phyloP scores from a whole-genome alignment of 129 eudicot genomes.

The Oenanthe sinensis region DNA sequence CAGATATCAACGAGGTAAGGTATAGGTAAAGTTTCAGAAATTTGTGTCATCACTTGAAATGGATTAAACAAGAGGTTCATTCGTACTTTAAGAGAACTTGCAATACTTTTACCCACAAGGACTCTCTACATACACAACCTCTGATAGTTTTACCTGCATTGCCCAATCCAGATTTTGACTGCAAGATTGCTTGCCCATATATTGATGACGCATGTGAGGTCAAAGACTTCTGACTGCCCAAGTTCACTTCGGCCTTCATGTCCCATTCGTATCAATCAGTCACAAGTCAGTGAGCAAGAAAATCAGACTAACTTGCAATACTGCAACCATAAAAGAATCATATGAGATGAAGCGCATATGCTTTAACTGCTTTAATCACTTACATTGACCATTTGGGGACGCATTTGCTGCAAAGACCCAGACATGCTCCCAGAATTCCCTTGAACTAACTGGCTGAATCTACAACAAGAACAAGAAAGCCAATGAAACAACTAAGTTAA shows the following conservation, averaged over 20 bases:
- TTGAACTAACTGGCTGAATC: constrained; percentile 81
- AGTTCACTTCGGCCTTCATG: constrained; percentile 64
- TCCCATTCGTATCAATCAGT: constrained; percentile 36
- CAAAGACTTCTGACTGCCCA: constrained; percentile 77
- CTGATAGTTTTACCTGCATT: constrained; percentile 50
- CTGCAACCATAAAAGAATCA: not conserved
- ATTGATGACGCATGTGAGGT: constrained; percentile 83
- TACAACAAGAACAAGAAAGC: constrained; percentile 15
- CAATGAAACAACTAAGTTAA: constrained; percentile 13
- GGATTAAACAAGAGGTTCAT: not conserved
- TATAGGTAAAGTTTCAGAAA: not conserved
- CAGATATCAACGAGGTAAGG: not conserved
- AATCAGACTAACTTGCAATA: not conserved
- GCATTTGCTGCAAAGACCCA: constrained; percentile 86
- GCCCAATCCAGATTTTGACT: constrained; percentile 87
- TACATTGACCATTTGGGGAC: constrained; percentile 67
- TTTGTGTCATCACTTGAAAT: not conserved
- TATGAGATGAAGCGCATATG: not conserved
- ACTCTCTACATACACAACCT: not conserved
- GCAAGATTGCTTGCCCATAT: constrained; percentile 93
- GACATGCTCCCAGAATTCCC: constrained; percentile 72
- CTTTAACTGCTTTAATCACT: constrained; percentile 11
- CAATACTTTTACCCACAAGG: not conserved
- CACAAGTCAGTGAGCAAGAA: constrained; percentile 3
- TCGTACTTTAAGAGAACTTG: not conserved